Evolutionary conservation across 2,329 filamentous ascomycete species (phyloP).

Genomic region (Aspergillus flavus): DNA sequence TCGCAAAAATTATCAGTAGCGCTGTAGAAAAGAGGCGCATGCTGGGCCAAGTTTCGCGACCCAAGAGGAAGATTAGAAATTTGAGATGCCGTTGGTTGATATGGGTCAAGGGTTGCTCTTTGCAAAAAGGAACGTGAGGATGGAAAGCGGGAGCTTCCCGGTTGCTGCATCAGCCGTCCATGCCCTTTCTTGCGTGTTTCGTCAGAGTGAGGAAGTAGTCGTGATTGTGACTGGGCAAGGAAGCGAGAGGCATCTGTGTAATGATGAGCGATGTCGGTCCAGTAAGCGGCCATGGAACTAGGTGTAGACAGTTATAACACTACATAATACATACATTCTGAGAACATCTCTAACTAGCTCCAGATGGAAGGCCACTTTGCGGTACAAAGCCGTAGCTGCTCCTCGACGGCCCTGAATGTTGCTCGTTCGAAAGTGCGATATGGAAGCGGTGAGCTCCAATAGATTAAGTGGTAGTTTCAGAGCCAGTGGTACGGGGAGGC

Average conservation of each 20-base stretch:
- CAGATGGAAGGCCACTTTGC: neutral
- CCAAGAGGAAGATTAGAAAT: slow-evolving; percentile 77
- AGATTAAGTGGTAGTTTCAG: neutral
- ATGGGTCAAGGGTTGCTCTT: slow-evolving; percentile 70
- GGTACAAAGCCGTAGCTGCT: neutral
- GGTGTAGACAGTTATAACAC: neutral
- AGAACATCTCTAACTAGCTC: slow-evolving; percentile 65
- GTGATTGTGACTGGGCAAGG: slow-evolving; percentile 92
- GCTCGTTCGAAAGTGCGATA: neutral
- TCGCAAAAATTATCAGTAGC: slow-evolving; percentile 87
- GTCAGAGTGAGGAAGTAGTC: slow-evolving; percentile 73
- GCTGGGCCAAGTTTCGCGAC: slow-evolving; percentile 72
- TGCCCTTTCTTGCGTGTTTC: slow-evolving; percentile 50
- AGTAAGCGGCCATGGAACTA: neutral
- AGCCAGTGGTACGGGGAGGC: neutral
- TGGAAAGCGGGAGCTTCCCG: slow-evolving; percentile 50
- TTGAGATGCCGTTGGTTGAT: slow-evolving; percentile 71
- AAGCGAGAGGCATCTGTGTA: slow-evolving; percentile 84
- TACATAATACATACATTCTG: slow-evolving; percentile 71
- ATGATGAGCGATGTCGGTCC: slow-evolving; percentile 9
- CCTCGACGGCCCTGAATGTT: neutral
- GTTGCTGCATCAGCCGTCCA: slow-evolving; percentile 51
- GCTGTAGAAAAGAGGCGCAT: slow-evolving; percentile 93
- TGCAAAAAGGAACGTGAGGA: slow-evolving; percentile 54
- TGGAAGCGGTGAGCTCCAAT: slow-evolving; percentile 9